Evolutionary conservation across 2,329 filamentous ascomycete species (phyloP).

Genomic region (Clonostachys solani): DNA sequence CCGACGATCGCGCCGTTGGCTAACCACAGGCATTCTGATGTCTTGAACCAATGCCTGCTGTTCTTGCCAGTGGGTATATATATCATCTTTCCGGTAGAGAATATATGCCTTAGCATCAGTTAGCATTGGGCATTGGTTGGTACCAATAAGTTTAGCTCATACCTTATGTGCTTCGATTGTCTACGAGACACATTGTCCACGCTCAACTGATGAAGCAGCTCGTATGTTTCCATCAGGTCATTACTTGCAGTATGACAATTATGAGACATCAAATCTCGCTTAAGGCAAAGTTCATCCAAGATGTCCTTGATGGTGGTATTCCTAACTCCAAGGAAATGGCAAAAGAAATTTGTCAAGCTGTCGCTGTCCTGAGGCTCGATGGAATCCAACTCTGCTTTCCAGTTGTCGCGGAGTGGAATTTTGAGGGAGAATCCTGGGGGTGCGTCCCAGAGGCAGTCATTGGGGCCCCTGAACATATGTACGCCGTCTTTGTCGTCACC

Average conservation of each 20-base stretch:
- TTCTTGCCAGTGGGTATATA: not conserved
- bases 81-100: not conserved
- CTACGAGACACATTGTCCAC: too few relatives aligned
- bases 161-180: too few relatives aligned
- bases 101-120: too few relatives aligned
- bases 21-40: slow-evolving; percentile 17
- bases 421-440: not conserved
- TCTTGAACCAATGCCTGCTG: slow-evolving; percentile 8
- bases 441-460: not conserved
- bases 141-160: too few relatives aligned
- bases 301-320: not conserved
- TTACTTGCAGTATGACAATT: too few relatives aligned
- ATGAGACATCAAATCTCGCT: too few relatives aligned
- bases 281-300: not conserved
- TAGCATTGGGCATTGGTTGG: too few relatives aligned
- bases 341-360: not conserved
- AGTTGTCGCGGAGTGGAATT: not conserved
- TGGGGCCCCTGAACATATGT: too few relatives aligned
- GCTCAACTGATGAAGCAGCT: too few relatives aligned
- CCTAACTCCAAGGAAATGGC: not conserved
- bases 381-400: not conserved
- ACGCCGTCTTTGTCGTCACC: too few relatives aligned
- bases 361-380: not conserved
- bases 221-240: too few relatives aligned
- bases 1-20: slow-evolving; percentile 10